Evolutionary conservation across 345 rosid genomes (phyloP).

Genomic region (Dipteronia dyeriana): DNA sequence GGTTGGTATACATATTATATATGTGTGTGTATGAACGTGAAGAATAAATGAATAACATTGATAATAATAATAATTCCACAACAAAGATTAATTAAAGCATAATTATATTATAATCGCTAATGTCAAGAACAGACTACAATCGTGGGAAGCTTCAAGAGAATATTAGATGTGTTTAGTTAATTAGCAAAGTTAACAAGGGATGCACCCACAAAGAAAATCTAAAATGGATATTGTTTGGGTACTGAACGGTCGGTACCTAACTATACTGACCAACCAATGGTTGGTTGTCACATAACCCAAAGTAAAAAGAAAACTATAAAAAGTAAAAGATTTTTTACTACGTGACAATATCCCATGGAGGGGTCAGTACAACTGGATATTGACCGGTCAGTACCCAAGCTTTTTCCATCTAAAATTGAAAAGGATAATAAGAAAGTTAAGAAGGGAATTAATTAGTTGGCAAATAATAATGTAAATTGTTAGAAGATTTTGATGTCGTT

Average conservation of each 20-base stretch:
- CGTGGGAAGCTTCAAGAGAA: neutral
- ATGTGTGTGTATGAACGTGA: neutral
- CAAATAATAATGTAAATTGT: neutral
- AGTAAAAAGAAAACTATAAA: too few species aligned
- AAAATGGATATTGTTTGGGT: too few species aligned
- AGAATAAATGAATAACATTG: neutral
- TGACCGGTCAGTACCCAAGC: too few species aligned
- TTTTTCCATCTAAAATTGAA: neutral
- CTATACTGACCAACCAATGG: too few species aligned
- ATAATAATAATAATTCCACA: neutral
- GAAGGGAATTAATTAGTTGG: constrained; percentile 14
- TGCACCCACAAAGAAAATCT: neutral
- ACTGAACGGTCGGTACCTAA: too few species aligned
- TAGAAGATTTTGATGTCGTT: constrained; percentile 16
- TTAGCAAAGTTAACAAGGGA: neutral
- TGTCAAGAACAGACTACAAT: neutral
- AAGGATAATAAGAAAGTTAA: neutral
- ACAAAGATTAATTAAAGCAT: neutral
- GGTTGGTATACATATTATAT: neutral
- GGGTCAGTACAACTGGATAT: too few species aligned
- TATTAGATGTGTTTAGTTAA: too few species aligned
- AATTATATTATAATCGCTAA: neutral
- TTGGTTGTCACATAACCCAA: too few species aligned
- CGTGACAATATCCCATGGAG: too few species aligned
- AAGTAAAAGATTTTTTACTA: too few species aligned